Conservation (phyloP, 1,284 basidiomycete species). For the Inonotus hispidus region DNA sequence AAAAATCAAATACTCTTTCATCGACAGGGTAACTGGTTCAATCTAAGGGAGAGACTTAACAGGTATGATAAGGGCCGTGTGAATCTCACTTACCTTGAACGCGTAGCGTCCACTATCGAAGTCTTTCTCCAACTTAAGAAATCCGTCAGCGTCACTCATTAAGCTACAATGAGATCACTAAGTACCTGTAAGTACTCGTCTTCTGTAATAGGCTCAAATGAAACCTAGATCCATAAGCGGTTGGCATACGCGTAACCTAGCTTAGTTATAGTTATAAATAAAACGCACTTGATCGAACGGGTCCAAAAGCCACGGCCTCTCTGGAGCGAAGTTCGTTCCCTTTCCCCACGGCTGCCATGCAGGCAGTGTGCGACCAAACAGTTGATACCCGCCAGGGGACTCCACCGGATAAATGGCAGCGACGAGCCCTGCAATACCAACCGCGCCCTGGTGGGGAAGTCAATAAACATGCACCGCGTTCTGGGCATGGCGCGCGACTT, state of each 20-base stretch:
- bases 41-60: conserved; percentile 31
- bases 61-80: neutral
- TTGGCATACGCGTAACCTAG: neutral
- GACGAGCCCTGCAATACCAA: conserved; percentile 57
- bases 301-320: conserved; percentile 54
- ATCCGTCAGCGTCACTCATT: neutral
- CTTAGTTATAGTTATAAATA: neutral
- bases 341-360: conserved; percentile 60
- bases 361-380: conserved; percentile 54
- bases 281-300: conserved; percentile 57
- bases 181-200: conserved; percentile 41
- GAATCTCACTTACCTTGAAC: conserved; percentile 40
- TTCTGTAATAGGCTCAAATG: conserved; percentile 42
- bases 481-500: conserved; percentile 18
- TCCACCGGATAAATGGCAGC: conserved; percentile 63
- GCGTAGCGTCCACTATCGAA: conserved; percentile 59
- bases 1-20: conserved; percentile 45
- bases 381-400: conserved; percentile 62
- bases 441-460: conserved; percentile 42
- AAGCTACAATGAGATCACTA: neutral
- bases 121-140: conserved; percentile 42
- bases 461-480: neutral
- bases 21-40: conserved; percentile 46
- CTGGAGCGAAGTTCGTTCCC: conserved; percentile 40
- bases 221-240: conserved; percentile 31